Evolutionary conservation across 768 basidiomycete species (phyloP).

Genomic region (Trametes elegans): DNA sequence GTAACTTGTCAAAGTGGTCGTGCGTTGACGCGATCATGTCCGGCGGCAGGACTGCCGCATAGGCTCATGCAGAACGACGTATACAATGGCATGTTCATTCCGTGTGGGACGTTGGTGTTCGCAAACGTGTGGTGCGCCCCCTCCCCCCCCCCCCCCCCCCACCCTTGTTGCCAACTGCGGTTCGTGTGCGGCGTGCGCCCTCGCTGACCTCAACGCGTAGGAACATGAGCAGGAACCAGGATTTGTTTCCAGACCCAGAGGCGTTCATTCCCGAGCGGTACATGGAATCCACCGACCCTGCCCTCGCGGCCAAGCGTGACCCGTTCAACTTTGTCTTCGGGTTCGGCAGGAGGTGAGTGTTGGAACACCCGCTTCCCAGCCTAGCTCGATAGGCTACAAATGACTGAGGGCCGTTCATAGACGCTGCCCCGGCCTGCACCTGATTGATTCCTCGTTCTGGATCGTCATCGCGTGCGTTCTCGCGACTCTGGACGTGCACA

Average conservation of each 20-base stretch:
- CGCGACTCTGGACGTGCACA: constrained; percentile 55
- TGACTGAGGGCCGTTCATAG: constrained; percentile 37
- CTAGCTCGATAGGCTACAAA: not conserved
- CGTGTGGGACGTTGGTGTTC: constrained; percentile 61
- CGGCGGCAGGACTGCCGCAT: constrained; percentile 66
- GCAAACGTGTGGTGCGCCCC: constrained; percentile 55
- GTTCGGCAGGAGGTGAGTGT: constrained; percentile 42
- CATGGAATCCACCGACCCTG: constrained; percentile 31
- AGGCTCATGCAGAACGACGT: constrained; percentile 63
- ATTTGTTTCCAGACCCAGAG: constrained; percentile 47
- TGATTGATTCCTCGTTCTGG: constrained; percentile 65
- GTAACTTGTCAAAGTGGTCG: not conserved
- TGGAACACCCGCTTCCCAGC: not conserved
- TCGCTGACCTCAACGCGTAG: constrained; percentile 11
- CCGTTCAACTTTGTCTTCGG: constrained; percentile 46
- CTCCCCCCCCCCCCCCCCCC: not conserved
- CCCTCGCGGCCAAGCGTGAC: constrained; percentile 34
- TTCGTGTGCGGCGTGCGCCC: not conserved
- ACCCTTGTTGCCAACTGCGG: too few species aligned
- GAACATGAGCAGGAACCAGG: constrained; percentile 37
- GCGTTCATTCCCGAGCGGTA: constrained; percentile 55
- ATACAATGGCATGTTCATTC: constrained; percentile 56
- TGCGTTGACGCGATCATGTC: not conserved
- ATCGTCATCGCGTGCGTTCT: constrained; percentile 53
- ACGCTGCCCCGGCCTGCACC: constrained; percentile 60